phyloP scores from a whole-genome alignment of 1,139 yeast genomes.

The Hansenula sp. region DNA sequence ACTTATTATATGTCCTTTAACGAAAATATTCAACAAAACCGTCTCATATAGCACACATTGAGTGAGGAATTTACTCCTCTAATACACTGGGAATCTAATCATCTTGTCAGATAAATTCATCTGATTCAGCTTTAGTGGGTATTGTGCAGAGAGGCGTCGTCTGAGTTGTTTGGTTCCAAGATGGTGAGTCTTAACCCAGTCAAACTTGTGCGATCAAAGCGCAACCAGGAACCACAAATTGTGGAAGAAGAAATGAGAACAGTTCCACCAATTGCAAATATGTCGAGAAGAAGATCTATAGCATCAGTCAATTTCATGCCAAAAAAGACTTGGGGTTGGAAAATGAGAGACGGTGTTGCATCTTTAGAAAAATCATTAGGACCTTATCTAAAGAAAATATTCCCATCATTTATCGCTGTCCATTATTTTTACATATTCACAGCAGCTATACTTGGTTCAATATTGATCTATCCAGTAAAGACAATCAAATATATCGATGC shows the following conservation, averaged over 20 bases:
- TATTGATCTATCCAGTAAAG: conserved; percentile 69
- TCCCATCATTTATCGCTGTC: conserved; percentile 74
- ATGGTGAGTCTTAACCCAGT: neutral
- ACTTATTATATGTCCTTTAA: no score
- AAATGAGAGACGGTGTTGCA: conserved; percentile 31
- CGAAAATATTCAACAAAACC: no score
- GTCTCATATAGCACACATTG: no score
- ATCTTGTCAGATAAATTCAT: no score
- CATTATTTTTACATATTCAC: conserved; percentile 65
- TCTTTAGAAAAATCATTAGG: conserved; percentile 26
- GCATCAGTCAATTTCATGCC: conserved; percentile 16
- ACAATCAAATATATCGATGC: conserved; percentile 73
- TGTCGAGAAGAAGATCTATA: conserved; percentile 2
- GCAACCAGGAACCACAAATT: neutral
- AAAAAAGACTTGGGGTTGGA: conserved; percentile 32
- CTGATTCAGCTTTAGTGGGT: no score
- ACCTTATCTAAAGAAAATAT: conserved; percentile 47
- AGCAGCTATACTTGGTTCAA: conserved; percentile 59
- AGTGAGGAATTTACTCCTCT: no score
- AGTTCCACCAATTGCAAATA: no score
- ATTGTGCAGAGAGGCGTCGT: no score
- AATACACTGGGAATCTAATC: no score
- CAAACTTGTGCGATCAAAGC: neutral
- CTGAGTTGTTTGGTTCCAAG: no score
- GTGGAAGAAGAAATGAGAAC: no score